Percentiles rank a stretch among this genome's conserved stretches.
These are phyloP conservation scores for Neurospora sp. DNA, from an alignment of 495 filamentous ascomycete genomes.

Conservation along the genomic window DNA sequence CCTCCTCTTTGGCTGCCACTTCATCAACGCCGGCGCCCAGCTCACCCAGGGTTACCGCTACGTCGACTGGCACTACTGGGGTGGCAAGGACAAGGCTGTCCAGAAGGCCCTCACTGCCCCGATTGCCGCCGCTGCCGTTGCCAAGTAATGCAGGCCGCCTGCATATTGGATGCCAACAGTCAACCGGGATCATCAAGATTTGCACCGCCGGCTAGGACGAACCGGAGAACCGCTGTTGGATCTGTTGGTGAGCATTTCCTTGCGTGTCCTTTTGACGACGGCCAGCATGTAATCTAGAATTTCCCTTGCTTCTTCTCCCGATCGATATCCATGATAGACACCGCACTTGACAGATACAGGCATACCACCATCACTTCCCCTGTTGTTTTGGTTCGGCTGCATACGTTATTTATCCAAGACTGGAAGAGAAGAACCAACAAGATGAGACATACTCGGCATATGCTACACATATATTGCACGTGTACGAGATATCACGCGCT, in stretches of 20 bases:
- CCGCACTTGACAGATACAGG: not conserved
- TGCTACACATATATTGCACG: not conserved
- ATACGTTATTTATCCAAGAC: not conserved
- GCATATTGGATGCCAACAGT: not conserved
- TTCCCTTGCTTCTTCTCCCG: not conserved
- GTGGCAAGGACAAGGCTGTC: conserved; percentile 29
- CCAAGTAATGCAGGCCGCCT: not conserved
- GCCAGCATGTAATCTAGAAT: not conserved
- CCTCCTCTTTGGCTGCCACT: conserved; percentile 83
- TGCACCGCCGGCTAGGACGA: not conserved
- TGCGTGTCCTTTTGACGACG: not conserved
- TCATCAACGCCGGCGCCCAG: conserved; percentile 70
- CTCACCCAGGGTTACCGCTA: conserved; percentile 69
- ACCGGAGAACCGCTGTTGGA: not conserved
- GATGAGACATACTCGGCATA: not conserved
- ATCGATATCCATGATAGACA: not conserved
- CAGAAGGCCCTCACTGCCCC: not conserved
- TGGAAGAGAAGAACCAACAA: not conserved
- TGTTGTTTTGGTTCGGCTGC: not conserved
- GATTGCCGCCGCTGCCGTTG: not conserved
- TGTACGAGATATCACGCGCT: not conserved
- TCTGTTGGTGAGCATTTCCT: not conserved
- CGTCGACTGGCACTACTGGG: conserved; percentile 45
- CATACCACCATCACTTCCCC: not conserved
- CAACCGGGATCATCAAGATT: not conserved